Conservation (phyloP, 768 basidiomycete species). For the Lentinula sp. region DNA sequence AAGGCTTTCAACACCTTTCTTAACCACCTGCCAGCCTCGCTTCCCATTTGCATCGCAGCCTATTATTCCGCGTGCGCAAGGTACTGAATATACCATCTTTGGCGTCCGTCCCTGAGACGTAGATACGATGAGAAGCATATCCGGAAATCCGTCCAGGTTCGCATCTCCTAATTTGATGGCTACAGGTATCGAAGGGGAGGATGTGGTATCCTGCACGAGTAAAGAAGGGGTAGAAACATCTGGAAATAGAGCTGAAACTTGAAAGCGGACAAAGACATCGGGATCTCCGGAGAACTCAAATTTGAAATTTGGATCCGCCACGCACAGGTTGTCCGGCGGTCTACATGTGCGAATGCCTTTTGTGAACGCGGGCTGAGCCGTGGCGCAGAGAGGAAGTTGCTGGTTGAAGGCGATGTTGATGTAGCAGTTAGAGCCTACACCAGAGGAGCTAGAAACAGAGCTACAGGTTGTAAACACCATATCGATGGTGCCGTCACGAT, state of each 20-base stretch:
- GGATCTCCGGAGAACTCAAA: constrained; percentile 65
- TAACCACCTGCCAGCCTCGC: constrained; percentile 59
- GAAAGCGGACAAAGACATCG: constrained; percentile 60
- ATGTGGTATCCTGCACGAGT: constrained; percentile 64
- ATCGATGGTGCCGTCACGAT: constrained; percentile 95
- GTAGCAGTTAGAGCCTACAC: constrained; percentile 69
- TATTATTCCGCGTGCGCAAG: constrained; percentile 45
- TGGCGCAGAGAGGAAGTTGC: constrained; percentile 77
- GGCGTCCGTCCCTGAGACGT: constrained; percentile 46
- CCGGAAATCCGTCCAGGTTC: constrained; percentile 93
- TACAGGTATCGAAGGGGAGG: constrained; percentile 63
- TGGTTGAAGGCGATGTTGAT: constrained; percentile 93
- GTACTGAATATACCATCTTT: constrained; percentile 56
- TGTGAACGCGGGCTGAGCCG: constrained; percentile 42
- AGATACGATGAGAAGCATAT: constrained; percentile 59
- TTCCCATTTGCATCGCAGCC: constrained; percentile 58
- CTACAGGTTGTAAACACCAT: constrained; percentile 87
- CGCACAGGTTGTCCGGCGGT: constrained; percentile 75
- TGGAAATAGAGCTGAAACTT: constrained; percentile 56
- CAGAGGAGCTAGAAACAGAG: constrained; percentile 58
- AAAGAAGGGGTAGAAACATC: constrained; percentile 40
- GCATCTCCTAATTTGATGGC: constrained; percentile 82
- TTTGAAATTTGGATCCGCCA: constrained; percentile 70
- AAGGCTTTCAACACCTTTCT: constrained; percentile 54
- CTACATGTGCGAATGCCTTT: constrained; percentile 60